Percentiles rank a stretch among this genome's conserved stretches.
Conservation (phyloP, 2,329 filamentous ascomycete species). For the Ophiostoma triangulosporum region DNA sequence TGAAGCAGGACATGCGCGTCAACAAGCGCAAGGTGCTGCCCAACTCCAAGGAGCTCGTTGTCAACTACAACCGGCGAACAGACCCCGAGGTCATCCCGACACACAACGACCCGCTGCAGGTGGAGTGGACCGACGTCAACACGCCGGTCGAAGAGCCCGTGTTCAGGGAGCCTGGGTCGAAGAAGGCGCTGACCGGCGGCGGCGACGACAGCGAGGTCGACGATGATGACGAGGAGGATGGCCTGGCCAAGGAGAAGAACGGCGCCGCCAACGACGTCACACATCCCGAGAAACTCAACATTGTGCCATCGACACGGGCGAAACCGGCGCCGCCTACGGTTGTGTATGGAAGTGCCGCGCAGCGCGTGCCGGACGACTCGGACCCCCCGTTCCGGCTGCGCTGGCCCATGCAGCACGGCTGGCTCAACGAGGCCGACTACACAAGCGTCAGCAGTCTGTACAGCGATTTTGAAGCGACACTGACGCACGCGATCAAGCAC, state of each 20-base stretch:
- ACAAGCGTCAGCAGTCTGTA: slow-evolving; percentile 63
- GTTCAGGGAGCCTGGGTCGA: background rate
- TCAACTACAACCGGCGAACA: slow-evolving; percentile 82
- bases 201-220: slow-evolving; percentile 1
- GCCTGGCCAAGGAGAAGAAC: background rate
- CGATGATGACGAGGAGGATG: background rate
- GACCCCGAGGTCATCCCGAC: slow-evolving; percentile 78
- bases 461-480: slow-evolving; percentile 73
- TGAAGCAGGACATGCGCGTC: slow-evolving; percentile 79
- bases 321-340: slow-evolving; percentile 36
- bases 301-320: background rate
- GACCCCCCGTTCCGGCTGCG: slow-evolving; percentile 80
- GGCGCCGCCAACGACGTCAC: background rate
- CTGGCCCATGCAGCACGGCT: slow-evolving; percentile 81
- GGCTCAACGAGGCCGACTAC: slow-evolving; percentile 86
- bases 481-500: slow-evolving; percentile 75
- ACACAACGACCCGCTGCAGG: slow-evolving; percentile 85
- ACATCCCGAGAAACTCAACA: background rate
- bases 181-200: slow-evolving; percentile 10
- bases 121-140: slow-evolving; percentile 82
- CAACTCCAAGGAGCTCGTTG: slow-evolving; percentile 92
- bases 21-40: slow-evolving; percentile 92
- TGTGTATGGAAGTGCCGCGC: slow-evolving; percentile 69
- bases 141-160: background rate
- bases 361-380: slow-evolving; percentile 81